Evolutionary conservation across 2,329 filamentous ascomycete species (phyloP), one percentile per base, ranked within the genome.

Genomic region (Leptoxyphium fumago): DNA sequence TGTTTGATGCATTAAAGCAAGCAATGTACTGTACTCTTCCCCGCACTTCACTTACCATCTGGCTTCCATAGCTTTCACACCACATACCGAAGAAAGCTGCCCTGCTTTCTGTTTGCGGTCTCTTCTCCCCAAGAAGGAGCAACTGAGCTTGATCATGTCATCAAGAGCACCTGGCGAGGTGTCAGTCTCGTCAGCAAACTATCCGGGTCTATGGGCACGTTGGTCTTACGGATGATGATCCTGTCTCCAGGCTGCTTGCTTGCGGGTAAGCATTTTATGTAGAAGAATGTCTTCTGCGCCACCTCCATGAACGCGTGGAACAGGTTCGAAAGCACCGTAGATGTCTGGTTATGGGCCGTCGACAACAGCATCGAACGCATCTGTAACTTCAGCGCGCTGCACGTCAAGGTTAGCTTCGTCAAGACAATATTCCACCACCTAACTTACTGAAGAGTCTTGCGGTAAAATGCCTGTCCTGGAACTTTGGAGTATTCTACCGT

Each of bases 311-410:
- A 89, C 29, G 78, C 78, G n/a, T 73, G 71, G 55, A 80, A 75
- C 2, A 95, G 66, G 52, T 91, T 94, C n/a, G 65, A 62, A 4
- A 89, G 68, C 10, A 91, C 82, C 0, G 79, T 84, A 3, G 60
- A 52, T 7, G 73, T 59, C 2, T 78, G 75, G 64, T 96, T 96
- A 67, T 89, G 80, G 2, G 71, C 64, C 4, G 83, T 84, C 60
- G 93, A 86, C 54, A 84, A 80, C 60, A 86, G 83, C 78, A 93
- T 88, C 41, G 77, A 69, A 54, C 91, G 83, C 42, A 87, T 80
- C 59, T 94, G 85, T 43, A 91, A 78, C 60, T 87, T 88, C 68
- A 96, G 86, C 2, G 78, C 67, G 55, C 66, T 69, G 47, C 26
- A 10, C 11, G 32, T 26, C 21, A 36, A 15, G 18, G 26, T 44